These are phyloP conservation scores for Capillidium rhysosporum DNA, from an alignment of 371 early-diverging fungal genomes.

Conservation along the genomic window DNA sequence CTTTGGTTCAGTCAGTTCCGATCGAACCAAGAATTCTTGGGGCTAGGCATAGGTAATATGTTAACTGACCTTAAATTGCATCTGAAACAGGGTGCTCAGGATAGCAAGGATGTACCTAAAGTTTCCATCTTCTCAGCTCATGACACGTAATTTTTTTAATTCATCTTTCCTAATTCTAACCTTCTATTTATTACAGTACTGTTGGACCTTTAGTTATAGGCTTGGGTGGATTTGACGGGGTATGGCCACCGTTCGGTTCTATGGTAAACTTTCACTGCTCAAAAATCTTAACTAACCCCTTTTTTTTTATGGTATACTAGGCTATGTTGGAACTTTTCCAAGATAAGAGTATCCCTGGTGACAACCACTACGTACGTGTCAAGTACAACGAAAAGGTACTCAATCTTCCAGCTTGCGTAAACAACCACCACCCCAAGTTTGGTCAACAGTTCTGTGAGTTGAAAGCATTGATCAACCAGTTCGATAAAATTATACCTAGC, in stretches of 20 bases:
- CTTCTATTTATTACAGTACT: constrained; percentile 17
- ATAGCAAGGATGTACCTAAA: constrained; percentile 21
- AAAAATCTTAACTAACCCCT: constrained; percentile 15
- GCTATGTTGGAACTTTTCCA: constrained; percentile 47
- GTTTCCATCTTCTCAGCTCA: constrained; percentile 56
- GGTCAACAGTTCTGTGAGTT: constrained; percentile 45
- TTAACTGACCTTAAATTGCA: constrained; percentile 25
- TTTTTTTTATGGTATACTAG: constrained; percentile 21
- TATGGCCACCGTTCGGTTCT: constrained; percentile 14
- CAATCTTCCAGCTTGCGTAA: constrained; percentile 32
- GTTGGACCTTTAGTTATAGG: constrained; percentile 38
- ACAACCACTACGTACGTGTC: constrained; percentile 42
- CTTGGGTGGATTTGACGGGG: constrained; percentile 24
- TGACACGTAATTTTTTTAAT: constrained; percentile 28
- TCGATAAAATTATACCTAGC: constrained; percentile 29
- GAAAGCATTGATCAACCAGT: constrained; percentile 37
- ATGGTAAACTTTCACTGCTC: constrained; percentile 10
- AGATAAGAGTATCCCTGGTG: constrained; percentile 11
- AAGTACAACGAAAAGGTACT: constrained; percentile 40
- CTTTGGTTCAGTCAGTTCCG: constrained; percentile 8
- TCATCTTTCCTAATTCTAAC: background rate
- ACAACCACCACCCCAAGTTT: constrained; percentile 27
- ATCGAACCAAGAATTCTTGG: constrained; percentile 15
- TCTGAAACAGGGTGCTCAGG: constrained; percentile 15
- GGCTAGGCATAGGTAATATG: constrained; percentile 28